Base-by-base conservation (phyloP, 805 yeast species). In the Sporopachydermia quercuum region DNA sequence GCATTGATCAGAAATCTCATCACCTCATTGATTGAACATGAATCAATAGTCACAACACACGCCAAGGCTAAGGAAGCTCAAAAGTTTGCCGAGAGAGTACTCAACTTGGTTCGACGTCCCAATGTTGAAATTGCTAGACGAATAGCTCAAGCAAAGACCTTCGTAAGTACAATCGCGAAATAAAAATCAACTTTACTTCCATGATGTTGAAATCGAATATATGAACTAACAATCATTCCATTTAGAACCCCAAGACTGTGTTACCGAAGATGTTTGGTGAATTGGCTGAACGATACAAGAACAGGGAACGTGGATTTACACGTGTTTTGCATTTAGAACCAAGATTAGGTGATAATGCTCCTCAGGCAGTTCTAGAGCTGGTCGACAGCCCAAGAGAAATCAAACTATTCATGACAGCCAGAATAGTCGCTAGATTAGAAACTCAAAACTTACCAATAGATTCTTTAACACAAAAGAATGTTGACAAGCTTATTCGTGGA, bases 321-420 rank as follows among this genome's bases (percentile, higher is more conserved):
- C 73, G 97, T 48, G 73, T 89, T 40, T 61, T 86, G 45, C 77
- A 72, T 49, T 63, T 91, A 44, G 97, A 91, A 57, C 85, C 87
- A 14, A 69, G 97, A 47, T 58, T 78, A 37, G 87, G 91, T 41
- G 98, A 91, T 56, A 80, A 76, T 45, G 94, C 96, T 0, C 87
- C 87, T 19, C 91, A 83, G 67, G 77, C 91, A 1, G 76, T 87
- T 5, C 53, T 91, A 40, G 98, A 91, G 58, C 65, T 91, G 37
- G 93, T 89, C 1, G 95, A 82, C 49, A 74, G 78, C 3, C 58
- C 65, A 54, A 62, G 74, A 43, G 94, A 84, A 54, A 69, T 82
- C 66, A 73, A 78, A 49, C 70, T 75, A 47, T 81, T 93, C 75
- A 62, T 74, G 51, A 68, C 75, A 5, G 95, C 94, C n/a, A 73